A percentile compares a stretch with the other conserved stretches of the same genome.
These are phyloP conservation scores for Calycina herbarum DNA, from an alignment of 2,329 filamentous ascomycete genomes.

Conservation along the genomic window DNA sequence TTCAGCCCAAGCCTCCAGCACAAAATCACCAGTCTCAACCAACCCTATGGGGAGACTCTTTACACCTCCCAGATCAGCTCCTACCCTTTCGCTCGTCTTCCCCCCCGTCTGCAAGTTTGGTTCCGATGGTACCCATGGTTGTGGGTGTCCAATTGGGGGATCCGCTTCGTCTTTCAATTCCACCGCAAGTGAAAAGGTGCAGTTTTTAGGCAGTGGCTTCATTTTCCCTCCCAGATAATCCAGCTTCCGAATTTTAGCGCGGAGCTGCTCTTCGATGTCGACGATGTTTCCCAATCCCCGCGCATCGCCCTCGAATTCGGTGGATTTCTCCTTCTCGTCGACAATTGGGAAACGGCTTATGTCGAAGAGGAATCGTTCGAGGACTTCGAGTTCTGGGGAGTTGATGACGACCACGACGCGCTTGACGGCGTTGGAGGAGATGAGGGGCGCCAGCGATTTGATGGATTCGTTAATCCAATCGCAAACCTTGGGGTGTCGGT, in stretches of 20 bases:
- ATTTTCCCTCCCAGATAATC: constrained; percentile 60
- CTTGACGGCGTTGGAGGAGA: constrained; percentile 51
- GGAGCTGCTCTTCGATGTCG: constrained; percentile 71
- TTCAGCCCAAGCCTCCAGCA: constrained; percentile 70
- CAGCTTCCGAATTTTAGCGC: constrained; percentile 64
- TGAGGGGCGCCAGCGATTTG: constrained; percentile 58
- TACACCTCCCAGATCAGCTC: constrained; percentile 48
- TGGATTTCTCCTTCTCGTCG: constrained; percentile 38
- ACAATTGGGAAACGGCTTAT: constrained; percentile 42
- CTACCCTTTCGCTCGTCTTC: constrained; percentile 34
- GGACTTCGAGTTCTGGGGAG: constrained; percentile 36
- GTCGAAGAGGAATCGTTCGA: constrained; percentile 46
- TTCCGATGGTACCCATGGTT: constrained; percentile 60
- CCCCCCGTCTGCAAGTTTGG: constrained; percentile 40
- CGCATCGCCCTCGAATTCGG: constrained; percentile 37
- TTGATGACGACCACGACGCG: constrained; percentile 41
- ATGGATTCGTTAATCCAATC: constrained; percentile 69
- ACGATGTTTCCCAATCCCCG: constrained; percentile 44
- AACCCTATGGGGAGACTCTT: constrained; percentile 61
- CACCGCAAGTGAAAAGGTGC: constrained; percentile 75
- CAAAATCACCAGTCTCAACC: constrained; percentile 64
- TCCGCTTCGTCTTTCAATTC: constrained; percentile 64
- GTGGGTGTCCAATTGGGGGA: constrained; percentile 60
- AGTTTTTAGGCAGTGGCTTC: constrained; percentile 58
- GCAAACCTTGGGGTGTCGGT: constrained; percentile 68